Evolutionary conservation across 2,329 filamentous ascomycete genomes (phyloP).

Genomic region (Fusarium austroafricanum): DNA sequence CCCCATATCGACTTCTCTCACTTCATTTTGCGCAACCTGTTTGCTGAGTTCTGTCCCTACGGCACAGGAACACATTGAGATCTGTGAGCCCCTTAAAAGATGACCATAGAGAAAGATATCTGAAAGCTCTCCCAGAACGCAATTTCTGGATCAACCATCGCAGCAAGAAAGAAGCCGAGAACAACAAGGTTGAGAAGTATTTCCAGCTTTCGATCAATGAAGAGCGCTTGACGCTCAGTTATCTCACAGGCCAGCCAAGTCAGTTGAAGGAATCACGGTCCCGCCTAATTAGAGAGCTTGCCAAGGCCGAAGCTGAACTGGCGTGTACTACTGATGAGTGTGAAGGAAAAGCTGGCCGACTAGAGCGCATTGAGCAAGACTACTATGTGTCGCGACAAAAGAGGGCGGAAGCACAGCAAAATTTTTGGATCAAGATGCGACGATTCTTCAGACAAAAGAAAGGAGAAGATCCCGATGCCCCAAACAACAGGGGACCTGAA

Average conservation of each 20-base stretch:
- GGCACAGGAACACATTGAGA: too few relatives aligned
- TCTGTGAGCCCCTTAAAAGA: too few relatives aligned
- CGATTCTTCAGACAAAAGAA: conserved; percentile 51
- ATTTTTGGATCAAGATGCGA: conserved; percentile 49
- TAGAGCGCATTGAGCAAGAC: conserved; percentile 50
- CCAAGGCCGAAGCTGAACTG: conserved; percentile 54
- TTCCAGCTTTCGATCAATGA: conserved; percentile 45
- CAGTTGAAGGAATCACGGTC: conserved; percentile 46
- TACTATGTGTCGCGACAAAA: conserved; percentile 47
- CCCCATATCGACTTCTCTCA: too few relatives aligned
- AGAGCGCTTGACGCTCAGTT: conserved; percentile 47
- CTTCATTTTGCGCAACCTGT: too few relatives aligned
- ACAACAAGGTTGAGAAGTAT: conserved; percentile 41
- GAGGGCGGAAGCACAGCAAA: conserved; percentile 45
- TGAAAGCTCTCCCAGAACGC: too few relatives aligned
- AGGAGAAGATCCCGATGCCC: conserved; percentile 38
- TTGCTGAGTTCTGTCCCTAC: too few relatives aligned
- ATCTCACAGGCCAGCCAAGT: conserved; percentile 45
- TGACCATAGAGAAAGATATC: too few relatives aligned
- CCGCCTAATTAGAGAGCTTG: conserved; percentile 48
- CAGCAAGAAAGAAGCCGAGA: conserved; percentile 39
- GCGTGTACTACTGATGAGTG: conserved; percentile 46
- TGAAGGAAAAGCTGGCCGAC: conserved; percentile 51
- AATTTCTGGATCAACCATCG: conserved; percentile 52
- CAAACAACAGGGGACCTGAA: conserved; percentile 30